A percentile compares a stretch with the other conserved stretches of the same genome.
Evolutionary conservation across 352 stramenopile species (phyloP).

Genomic region (Halophytophthora polymorphica): DNA sequence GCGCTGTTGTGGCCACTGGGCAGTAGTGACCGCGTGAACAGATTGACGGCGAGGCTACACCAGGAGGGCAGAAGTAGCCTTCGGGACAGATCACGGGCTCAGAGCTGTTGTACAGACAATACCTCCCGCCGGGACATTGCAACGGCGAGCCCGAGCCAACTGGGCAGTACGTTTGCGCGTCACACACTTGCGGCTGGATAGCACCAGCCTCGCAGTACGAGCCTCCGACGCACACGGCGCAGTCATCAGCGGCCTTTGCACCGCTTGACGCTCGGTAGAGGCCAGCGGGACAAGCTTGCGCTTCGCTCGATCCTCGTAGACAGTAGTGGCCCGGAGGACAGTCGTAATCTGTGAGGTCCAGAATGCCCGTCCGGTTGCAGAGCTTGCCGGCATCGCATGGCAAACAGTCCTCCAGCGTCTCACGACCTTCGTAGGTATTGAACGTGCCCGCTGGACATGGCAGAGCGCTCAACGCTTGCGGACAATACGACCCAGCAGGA

Average conservation of each 20-base stretch:
- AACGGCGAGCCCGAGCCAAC: constrained; percentile 40
- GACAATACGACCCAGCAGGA: constrained; percentile 58
- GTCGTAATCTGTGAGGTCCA: constrained; percentile 51
- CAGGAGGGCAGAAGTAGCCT: constrained; percentile 73
- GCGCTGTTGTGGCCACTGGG: constrained; percentile 38
- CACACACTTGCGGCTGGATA: constrained; percentile 49
- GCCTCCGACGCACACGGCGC: constrained; percentile 44
- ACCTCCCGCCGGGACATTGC: constrained; percentile 61
- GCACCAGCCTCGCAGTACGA: constrained; percentile 56
- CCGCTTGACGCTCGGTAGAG: constrained; percentile 34
- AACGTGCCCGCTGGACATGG: constrained; percentile 60
- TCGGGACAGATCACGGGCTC: constrained; percentile 48
- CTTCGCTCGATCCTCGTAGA: constrained; percentile 27
- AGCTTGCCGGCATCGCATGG: constrained; percentile 63
- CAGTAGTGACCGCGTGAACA: constrained; percentile 77
- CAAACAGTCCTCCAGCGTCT: constrained; percentile 47
- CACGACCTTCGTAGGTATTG: constrained; percentile 40
- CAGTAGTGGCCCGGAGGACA: constrained; percentile 82
- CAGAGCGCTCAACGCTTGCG: constrained; percentile 37
- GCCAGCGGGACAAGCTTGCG: constrained; percentile 45
- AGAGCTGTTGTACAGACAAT: constrained; percentile 75
- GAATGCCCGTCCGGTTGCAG: constrained; percentile 68
- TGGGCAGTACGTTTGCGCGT: constrained; percentile 57
- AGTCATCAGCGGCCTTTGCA: constrained; percentile 39
- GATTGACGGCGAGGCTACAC: constrained; percentile 21